phyloP scores from a whole-genome alignment of 106 monocot genomes.

The Amphibolis antarctica region DNA sequence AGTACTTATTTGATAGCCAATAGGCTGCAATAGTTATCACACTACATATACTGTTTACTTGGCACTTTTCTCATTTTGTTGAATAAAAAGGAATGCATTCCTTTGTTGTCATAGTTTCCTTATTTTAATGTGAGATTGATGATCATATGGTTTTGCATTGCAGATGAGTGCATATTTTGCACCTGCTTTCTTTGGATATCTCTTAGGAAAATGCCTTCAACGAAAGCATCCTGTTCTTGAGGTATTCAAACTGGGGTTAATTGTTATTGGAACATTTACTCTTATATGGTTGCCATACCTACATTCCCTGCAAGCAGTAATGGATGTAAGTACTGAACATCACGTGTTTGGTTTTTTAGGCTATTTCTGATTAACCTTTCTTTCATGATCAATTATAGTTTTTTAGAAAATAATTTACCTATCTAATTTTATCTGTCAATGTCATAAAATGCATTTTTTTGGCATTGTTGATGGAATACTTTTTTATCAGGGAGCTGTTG shows the following conservation, averaged over 20 bases:
- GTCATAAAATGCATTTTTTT: too few relatives aligned
- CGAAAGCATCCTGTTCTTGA: constrained; percentile 50
- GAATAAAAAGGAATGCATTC: too few relatives aligned
- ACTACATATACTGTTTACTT: too few relatives aligned
- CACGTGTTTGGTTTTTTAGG: neutral
- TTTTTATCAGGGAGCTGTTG: too few relatives aligned
- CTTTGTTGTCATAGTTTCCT: too few relatives aligned
- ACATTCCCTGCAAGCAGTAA: constrained; percentile 49
- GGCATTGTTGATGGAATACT: too few relatives aligned
- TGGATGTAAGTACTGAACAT: constrained; percentile 31
- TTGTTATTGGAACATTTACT: constrained; percentile 70
- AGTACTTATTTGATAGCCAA: too few relatives aligned
- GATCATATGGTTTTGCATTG: constrained; percentile 8
- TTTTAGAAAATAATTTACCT: too few relatives aligned
- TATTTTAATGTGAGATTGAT: neutral
- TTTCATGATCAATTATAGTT: neutral
- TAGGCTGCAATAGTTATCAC: too few relatives aligned
- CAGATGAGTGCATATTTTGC: constrained; percentile 95
- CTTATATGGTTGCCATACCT: constrained; percentile 94
- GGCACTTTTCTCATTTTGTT: too few relatives aligned
- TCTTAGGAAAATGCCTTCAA: constrained; percentile 71
- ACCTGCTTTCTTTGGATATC: constrained; percentile 86
- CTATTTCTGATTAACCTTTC: neutral
- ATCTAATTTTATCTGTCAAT: too few relatives aligned
- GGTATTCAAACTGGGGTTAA: constrained; percentile 54